A percentile compares a stretch with the other conserved stretches of the same genome.
Conservation (phyloP, 495 filamentous ascomycete species). For the Chaetomium cochliodes region DNA sequence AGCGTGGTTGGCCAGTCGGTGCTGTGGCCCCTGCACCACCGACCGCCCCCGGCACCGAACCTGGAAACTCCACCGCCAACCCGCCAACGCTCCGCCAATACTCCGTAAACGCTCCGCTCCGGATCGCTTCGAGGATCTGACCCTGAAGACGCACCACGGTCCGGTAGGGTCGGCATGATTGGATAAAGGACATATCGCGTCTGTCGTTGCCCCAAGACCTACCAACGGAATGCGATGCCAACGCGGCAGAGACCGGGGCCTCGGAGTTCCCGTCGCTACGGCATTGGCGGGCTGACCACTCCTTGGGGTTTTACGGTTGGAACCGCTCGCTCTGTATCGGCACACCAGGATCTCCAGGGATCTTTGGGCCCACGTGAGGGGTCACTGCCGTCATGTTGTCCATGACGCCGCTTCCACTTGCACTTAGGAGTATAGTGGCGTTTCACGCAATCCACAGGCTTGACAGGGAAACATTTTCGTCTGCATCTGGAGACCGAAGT, state of each 20-base stretch:
- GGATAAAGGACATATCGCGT: neutral
- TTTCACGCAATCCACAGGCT: conserved; percentile 15
- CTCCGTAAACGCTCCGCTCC: conserved; percentile 12
- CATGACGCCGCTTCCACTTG: conserved; percentile 53
- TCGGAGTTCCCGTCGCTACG: neutral
- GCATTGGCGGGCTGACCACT: neutral
- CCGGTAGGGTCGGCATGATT: neutral
- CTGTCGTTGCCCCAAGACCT: neutral
- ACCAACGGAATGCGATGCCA: neutral
- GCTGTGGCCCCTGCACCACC: conserved; percentile 11
- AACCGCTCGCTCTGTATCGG: conserved; percentile 29
- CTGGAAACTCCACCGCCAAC: conserved; percentile 5
- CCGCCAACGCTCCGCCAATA: no score
- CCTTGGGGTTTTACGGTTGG: neutral
- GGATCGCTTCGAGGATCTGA: neutral
- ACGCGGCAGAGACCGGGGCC: neutral
- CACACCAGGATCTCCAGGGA: conserved; percentile 20
- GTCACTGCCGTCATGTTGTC: conserved; percentile 22
- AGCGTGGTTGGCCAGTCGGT: conserved; percentile 20
- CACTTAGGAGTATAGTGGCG: conserved; percentile 64
- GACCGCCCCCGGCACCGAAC: conserved; percentile 10
- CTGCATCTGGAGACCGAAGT: conserved; percentile 7
- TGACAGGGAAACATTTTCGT: neutral
- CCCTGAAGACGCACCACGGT: neutral
- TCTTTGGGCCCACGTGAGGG: conserved; percentile 26